Evolutionary conservation across 1,284 basidiomycete species (phyloP), one percentile per base, ranked within the genome.

Genomic region (Cutaneotrichosporon spelunceum): DNA sequence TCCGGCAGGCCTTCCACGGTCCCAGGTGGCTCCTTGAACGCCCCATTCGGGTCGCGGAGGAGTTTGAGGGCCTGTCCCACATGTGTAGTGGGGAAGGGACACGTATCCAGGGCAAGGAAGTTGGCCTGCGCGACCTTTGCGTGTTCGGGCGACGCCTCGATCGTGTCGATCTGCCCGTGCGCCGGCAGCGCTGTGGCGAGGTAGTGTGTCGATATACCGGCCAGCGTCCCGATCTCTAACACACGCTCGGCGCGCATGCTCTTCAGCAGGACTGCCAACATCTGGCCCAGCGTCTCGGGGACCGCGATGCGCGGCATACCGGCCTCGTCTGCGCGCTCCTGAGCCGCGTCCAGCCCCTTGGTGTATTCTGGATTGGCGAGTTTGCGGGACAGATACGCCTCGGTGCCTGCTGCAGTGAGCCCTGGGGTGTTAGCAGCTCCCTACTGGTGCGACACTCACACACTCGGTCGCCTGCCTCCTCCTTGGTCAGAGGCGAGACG

Each of bases 151-250:
- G 64, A 67, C 26, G 67, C 53, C 57, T 77, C 75, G 45, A 78
- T 68, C 8, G 75, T 77, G 66, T 78, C 76, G 45, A 78, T 70
- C 58, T 70, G 70, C 1, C 76, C 76, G 55, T 72, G 67, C 0
- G 60, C 16, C 0, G 75, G 74, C 1, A 78, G 66, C 1, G 70
- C 66, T 21, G 63, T 60, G 19, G 73, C 71, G 13, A 78, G 61
- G 63, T 72, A 77, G 10, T 62, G 56, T 0, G 76, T 76, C 6
- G 75, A 74, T 59, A 50, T 29, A 6, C 75, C 75, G 16, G 65
- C 68, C 14, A 75, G 52, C 8, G 76, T 78, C 4, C 76, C 76
- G 47, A 78, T 72, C 56, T 77, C 76, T 11, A 78, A 45, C 10
- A 78, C 66, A 36, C 68, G 68, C 59, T 68, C 69, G 1, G 73